Percentiles rank a stretch among this genome's conserved stretches.
phyloP scores from a whole-genome alignment of 2,329 filamentous ascomycete genomes.

The Stachybotrys chartarum region DNA sequence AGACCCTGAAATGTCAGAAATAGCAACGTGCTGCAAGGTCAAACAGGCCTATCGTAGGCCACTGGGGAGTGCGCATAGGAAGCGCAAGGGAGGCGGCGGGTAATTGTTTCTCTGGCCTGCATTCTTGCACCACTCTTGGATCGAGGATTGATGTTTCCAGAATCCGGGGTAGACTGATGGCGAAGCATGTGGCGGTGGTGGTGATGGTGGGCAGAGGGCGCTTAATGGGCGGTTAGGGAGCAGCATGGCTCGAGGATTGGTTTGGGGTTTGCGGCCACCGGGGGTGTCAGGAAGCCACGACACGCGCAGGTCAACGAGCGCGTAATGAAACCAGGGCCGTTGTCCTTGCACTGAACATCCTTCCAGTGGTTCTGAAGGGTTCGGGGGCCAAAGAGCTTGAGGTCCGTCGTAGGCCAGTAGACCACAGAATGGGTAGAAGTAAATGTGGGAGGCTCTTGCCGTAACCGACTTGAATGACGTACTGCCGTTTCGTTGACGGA shows the following conservation, averaged over 20 bases:
- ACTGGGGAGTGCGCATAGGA: background rate
- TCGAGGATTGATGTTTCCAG: background rate
- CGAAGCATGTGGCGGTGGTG: background rate
- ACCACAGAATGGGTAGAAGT: background rate
- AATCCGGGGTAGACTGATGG: background rate
- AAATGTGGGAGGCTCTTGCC: background rate
- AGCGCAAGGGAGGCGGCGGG: background rate
- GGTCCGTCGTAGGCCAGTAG: background rate
- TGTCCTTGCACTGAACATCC: background rate
- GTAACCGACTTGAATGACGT: background rate
- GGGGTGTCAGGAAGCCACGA: background rate
- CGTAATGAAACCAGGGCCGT: background rate
- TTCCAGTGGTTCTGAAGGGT: background rate
- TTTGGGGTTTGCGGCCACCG: background rate
- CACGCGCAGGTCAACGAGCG: background rate
- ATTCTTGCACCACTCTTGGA: background rate
- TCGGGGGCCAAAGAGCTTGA: background rate
- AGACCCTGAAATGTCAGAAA: conserved; percentile 2
- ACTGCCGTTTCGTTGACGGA: background rate
- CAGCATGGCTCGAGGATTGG: background rate
- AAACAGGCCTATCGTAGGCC: background rate
- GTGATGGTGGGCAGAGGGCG: background rate
- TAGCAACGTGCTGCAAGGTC: conserved; percentile 4
- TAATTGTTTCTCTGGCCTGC: background rate
- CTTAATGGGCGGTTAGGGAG: background rate